Evolutionary conservation across 495 filamentous ascomycete genomes (phyloP).

Genomic region (Acidiella bohemica): DNA sequence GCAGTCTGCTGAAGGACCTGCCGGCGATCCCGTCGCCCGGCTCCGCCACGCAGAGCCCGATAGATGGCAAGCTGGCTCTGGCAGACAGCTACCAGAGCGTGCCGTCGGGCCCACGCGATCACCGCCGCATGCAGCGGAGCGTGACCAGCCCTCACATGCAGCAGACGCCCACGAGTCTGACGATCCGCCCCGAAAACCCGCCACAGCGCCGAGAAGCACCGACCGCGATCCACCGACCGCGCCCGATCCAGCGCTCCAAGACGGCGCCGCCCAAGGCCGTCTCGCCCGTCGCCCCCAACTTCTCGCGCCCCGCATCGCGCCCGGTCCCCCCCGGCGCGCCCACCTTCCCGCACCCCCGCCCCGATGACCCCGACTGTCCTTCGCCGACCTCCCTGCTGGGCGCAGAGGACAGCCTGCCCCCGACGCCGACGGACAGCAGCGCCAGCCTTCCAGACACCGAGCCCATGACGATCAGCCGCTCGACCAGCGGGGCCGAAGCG

Average conservation of each 20-base stretch:
- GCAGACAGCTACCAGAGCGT: too few species aligned
- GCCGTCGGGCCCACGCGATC: background rate
- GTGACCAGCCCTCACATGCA: slow-evolving; percentile 6
- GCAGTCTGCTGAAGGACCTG: slow-evolving; percentile 30
- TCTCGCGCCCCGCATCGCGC: slow-evolving; percentile 1
- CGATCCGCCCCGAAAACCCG: background rate
- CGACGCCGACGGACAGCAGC: slow-evolving; percentile 6
- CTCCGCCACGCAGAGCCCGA: background rate
- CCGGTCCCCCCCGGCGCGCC: background rate
- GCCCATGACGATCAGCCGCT: background rate
- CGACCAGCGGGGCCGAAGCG: background rate
- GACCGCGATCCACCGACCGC: slow-evolving; percentile 6
- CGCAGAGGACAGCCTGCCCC: slow-evolving; percentile 8
- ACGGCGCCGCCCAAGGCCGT: slow-evolving; percentile 6
- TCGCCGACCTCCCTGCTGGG: too few species aligned
- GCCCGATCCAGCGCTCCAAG: slow-evolving; percentile 11
- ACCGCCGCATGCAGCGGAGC: slow-evolving; percentile 3
- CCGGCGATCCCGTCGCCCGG: background rate
- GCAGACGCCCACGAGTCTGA: slow-evolving; percentile 4
- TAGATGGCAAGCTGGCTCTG: background rate
- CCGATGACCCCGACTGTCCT: background rate
- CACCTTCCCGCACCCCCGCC: background rate
- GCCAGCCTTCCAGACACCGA: background rate
- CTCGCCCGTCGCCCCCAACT: slow-evolving; percentile 7
- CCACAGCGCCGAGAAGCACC: background rate